A percentile compares a stretch with the other conserved stretches of the same genome.
phyloP scores from a whole-genome alignment of 495 filamentous ascomycete genomes.

The Podospora pseudocomata region DNA sequence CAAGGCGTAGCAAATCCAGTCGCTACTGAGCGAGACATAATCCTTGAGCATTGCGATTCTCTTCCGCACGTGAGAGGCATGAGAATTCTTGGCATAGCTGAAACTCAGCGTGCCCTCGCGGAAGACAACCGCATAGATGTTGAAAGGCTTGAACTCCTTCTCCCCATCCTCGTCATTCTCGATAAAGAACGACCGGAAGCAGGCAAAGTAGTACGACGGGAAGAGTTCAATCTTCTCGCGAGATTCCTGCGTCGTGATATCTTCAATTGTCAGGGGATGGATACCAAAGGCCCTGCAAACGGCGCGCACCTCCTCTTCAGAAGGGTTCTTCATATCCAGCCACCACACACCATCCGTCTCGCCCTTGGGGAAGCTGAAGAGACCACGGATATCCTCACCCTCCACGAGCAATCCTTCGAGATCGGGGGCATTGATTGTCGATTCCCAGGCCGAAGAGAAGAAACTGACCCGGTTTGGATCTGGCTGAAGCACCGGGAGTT shows the following conservation, averaged over 20 bases:
- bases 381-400: constrained; percentile 80
- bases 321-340: constrained; percentile 89
- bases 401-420: constrained; percentile 83
- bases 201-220: constrained; percentile 94
- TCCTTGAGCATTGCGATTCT: constrained; percentile 90
- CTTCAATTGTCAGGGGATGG: constrained; percentile 89
- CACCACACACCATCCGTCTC: constrained; percentile 84
- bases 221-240: constrained; percentile 98
- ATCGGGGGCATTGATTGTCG: constrained; percentile 83
- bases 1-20: constrained; percentile 98
- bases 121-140: constrained; percentile 96
- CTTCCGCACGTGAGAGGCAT: constrained; percentile 83
- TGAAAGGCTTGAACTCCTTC: constrained; percentile 84
- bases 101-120: constrained; percentile 92
- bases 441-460: constrained; percentile 90
- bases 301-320: constrained; percentile 82
- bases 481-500: constrained; percentile 27
- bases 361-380: constrained; percentile 70
- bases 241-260: constrained; percentile 89
- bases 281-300: constrained; percentile 88
- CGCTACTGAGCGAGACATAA: constrained; percentile 85
- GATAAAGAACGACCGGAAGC: constrained; percentile 83
- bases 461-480: constrained; percentile 84
- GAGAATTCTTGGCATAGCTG: constrained; percentile 78
- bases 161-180: constrained; percentile 60